These are phyloP conservation scores for Vigna radiata DNA, from an alignment of 306 rosid genomes.

Conservation along the genomic window DNA sequence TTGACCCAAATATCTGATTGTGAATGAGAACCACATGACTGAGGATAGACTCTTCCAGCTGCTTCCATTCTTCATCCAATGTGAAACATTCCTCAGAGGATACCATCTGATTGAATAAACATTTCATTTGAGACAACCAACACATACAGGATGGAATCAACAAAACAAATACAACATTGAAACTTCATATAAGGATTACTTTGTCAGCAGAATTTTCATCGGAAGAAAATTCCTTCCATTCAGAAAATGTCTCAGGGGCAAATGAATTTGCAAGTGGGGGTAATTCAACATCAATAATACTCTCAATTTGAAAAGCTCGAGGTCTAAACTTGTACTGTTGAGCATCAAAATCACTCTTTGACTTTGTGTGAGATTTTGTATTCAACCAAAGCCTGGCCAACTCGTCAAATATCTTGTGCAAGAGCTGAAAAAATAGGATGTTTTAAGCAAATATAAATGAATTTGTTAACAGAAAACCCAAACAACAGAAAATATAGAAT, in stretches of 20 bases:
- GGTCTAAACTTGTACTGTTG: slow-evolving; percentile 77
- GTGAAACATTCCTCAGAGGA: slow-evolving; percentile 53
- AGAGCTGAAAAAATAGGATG: slow-evolving; percentile 57
- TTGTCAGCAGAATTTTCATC: slow-evolving; percentile 49
- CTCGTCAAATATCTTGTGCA: slow-evolving; percentile 67
- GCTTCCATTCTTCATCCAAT: slow-evolving; percentile 72
- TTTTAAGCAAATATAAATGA: slow-evolving; percentile 43
- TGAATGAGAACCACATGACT: slow-evolving; percentile 64
- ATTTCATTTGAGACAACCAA: slow-evolving; percentile 26
- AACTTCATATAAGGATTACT: slow-evolving; percentile 43
- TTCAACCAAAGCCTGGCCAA: slow-evolving; percentile 76
- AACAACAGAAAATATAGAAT: neutral
- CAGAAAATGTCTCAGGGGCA: slow-evolving; percentile 57
- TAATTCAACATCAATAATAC: slow-evolving; percentile 73
- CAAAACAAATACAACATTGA: slow-evolving; percentile 5
- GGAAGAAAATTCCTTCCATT: slow-evolving; percentile 70
- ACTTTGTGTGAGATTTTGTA: slow-evolving; percentile 60
- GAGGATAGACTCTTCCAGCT: slow-evolving; percentile 68
- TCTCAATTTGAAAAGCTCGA: slow-evolving; percentile 72
- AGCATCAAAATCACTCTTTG: slow-evolving; percentile 64
- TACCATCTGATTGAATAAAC: slow-evolving; percentile 59
- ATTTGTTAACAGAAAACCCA: neutral
- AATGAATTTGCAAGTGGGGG: slow-evolving; percentile 51
- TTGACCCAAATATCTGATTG: slow-evolving; percentile 76
- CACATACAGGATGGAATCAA: slow-evolving; percentile 7